These are phyloP conservation scores for Xylariaceae sp. DNA, from an alignment of 2,329 filamentous ascomycete species.

Conservation along the genomic window DNA sequence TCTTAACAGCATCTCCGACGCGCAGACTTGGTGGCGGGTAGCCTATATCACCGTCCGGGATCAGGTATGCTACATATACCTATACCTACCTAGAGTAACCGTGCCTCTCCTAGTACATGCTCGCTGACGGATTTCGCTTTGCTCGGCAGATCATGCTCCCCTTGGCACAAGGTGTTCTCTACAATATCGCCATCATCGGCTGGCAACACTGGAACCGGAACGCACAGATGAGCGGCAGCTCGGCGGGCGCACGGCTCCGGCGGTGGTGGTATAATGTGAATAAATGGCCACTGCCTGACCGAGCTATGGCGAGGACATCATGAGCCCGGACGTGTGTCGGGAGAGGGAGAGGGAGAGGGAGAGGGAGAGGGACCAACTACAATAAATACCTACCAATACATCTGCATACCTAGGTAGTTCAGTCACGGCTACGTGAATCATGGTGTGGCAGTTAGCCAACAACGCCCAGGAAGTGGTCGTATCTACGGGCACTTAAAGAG, in stretches of 20 bases:
- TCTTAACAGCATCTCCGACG: slow-evolving; percentile 76
- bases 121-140: not conserved
- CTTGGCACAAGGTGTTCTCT: slow-evolving; percentile 79
- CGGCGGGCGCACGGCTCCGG: slow-evolving; percentile 68
- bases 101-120: not conserved
- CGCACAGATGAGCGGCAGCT: slow-evolving; percentile 69
- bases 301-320: slow-evolving; percentile 4
- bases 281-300: slow-evolving; percentile 68
- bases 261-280: slow-evolving; percentile 96
- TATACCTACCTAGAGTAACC: not conserved
- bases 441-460: not conserved
- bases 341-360: not conserved
- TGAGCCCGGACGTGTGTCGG: not conserved
- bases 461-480: not conserved
- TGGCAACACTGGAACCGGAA: slow-evolving; percentile 88
- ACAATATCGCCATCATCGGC: slow-evolving; percentile 76
- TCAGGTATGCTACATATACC: slow-evolving; percentile 54
- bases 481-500: too few relatives aligned
- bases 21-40: slow-evolving; percentile 73
- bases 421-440: not conserved
- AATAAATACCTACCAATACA: not conserved
- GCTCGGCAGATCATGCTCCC: slow-evolving; percentile 70
- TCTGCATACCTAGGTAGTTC: not conserved
- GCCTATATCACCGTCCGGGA: slow-evolving; percentile 81
- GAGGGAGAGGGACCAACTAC: not conserved